phyloP scores from a whole-genome alignment of 148 eudicot species.

The Amaranthus palmeri region DNA sequence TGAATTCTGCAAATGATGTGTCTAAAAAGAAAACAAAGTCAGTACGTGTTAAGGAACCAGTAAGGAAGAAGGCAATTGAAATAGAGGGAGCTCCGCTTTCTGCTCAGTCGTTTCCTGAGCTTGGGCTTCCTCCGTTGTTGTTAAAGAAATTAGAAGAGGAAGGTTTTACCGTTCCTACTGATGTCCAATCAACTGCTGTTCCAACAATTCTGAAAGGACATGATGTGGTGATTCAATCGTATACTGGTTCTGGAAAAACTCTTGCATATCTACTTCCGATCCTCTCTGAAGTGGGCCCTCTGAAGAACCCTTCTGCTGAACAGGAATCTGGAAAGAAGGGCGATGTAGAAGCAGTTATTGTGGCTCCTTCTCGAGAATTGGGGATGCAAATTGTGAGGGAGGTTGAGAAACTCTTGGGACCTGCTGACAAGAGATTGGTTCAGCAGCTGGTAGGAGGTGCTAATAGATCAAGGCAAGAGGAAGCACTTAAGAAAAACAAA shows the following conservation, averaged over 20 bases:
- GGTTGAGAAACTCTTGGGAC: slow-evolving; percentile 78
- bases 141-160: slow-evolving; percentile 68
- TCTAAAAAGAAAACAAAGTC: slow-evolving; percentile 39
- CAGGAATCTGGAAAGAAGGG: slow-evolving; percentile 35
- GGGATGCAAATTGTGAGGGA: slow-evolving; percentile 98
- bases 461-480: slow-evolving; percentile 78
- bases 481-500: slow-evolving; percentile 87
- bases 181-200: slow-evolving; percentile 82
- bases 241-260: slow-evolving; percentile 96
- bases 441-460: slow-evolving; percentile 98
- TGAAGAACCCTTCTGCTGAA: slow-evolving; percentile 28
- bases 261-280: slow-evolving; percentile 92
- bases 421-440: slow-evolving; percentile 61
- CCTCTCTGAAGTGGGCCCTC: slow-evolving; percentile 73
- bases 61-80: slow-evolving; percentile 39
- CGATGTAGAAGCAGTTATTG: slow-evolving; percentile 78
- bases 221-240: slow-evolving; percentile 89
- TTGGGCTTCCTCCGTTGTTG: slow-evolving; percentile 73
- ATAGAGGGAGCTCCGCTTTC: slow-evolving; percentile 70
- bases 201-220: slow-evolving; percentile 65
- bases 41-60: slow-evolving; percentile 26
- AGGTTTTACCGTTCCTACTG: slow-evolving; percentile 72
- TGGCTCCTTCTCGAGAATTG: slow-evolving; percentile 92
- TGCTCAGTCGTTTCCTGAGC: slow-evolving; percentile 76
- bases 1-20: slow-evolving; percentile 34